Percentiles rank a stretch among this genome's conserved stretches.
Conservation (phyloP, 78 protist species). For the Neovahlkampfia damariscottae region DNA sequence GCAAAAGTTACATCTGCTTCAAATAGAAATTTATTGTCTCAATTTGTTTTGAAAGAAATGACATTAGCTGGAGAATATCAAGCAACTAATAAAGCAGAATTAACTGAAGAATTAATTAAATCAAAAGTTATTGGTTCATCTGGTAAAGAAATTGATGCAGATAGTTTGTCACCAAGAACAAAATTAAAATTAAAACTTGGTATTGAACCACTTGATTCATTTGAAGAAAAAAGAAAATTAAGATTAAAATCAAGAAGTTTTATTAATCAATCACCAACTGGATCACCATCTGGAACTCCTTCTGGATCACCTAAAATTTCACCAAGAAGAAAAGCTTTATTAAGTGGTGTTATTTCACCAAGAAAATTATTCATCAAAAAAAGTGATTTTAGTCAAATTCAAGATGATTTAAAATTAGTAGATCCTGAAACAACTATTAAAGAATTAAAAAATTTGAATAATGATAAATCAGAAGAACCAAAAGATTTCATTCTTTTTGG, state of each 20-base stretch:
- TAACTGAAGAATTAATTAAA: not conserved
- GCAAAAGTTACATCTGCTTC: not conserved
- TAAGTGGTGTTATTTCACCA: no score
- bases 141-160: not conserved
- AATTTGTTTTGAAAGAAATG: not conserved
- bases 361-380: no score
- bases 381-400: no score
- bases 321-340: no score
- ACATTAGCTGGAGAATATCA: not conserved
- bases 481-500: not conserved
- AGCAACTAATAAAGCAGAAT: not conserved
- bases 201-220: no score
- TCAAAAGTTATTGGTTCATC: not conserved
- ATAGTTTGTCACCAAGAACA: not conserved
- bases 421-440: not conserved
- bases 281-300: no score
- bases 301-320: no score
- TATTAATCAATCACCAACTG: no score
- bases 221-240: no score
- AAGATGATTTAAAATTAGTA: not conserved
- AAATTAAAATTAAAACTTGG: not conserved
- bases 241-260: no score
- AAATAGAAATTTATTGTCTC: not conserved
- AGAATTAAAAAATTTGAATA: not conserved
- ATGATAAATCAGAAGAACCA: not conserved